Evolutionary conservation across 1,139 yeast species (phyloP), one percentile per base, ranked within the genome.

Genomic region (Geotrichum restrictum): DNA sequence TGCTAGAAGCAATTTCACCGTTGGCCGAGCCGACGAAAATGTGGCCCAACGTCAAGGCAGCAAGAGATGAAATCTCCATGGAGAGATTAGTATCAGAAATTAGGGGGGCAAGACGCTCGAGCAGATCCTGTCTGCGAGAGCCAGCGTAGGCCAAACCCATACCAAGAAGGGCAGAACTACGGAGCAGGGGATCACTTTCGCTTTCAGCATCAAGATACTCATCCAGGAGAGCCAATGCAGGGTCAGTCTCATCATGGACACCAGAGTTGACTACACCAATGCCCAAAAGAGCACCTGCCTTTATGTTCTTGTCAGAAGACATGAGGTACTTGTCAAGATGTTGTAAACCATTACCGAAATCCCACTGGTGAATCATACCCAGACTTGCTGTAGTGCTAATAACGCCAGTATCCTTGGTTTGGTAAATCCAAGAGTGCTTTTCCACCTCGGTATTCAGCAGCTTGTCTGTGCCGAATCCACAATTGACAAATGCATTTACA

Each of bases 101-200:
- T 50, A 91, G 74, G n/a, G 98, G 97, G 57, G 86, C 74, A 56
- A 93, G 75, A 58, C 89, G 73, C 55, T 83, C 85, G 62, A 85
- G 74, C 22, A 93, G 83, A 60, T 88, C 95, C 64, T 85, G 93
- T 64, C 93, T 85, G 57, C 88, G 83, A 39, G 96, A 85, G 8
- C 98, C 98, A 6, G 98, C 95, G 70, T 88, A 94, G 1, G 98
- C 95, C 61, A 94, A 79, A 49, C 98, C 98, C 56, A 94, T 76
- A 60, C 98, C 98, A 56, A 85, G 79, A 52, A 93, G 85, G 3
- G 98, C 91, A 11, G 96, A 80, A 13, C 88, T 76, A 58, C 87
- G 84, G 63, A 86, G 75, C 52, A 80, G 74, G 38, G 45, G 45
- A 14, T 50, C 56, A n/a, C 46, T 33, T 10, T 46, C 48, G 18